Evolutionary conservation across 306 rosid genomes (phyloP).

Genomic region (Cicer cuneatum): DNA sequence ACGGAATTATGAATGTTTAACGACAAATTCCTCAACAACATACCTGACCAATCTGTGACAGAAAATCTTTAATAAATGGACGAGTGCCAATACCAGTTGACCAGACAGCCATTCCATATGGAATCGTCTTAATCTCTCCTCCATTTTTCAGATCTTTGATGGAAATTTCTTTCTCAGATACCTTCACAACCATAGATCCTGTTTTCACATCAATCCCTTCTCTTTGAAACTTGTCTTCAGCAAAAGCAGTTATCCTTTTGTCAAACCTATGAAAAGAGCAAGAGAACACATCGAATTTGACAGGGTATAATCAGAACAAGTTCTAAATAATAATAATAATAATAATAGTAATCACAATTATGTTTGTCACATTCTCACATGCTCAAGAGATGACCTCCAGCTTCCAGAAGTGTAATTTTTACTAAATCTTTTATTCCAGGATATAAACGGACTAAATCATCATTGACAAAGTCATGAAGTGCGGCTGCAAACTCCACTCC

Average conservation of each 20-base stretch:
- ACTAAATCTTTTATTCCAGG: constrained; percentile 76
- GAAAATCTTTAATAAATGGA: constrained; percentile 82
- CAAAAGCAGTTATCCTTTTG: constrained; percentile 91
- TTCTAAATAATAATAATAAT: constrained; percentile 10
- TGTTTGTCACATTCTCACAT: constrained; percentile 62
- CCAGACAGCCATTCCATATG: constrained; percentile 98
- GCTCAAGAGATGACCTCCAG: constrained; percentile 85
- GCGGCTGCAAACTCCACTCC: constrained; percentile 99
- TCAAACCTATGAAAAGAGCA: constrained; percentile 75
- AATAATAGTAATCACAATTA: background rate
- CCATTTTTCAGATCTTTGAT: constrained; percentile 87
- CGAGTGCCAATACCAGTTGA: constrained; percentile 97
- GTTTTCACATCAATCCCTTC: constrained; percentile 90
- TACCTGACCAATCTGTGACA: constrained; percentile 93
- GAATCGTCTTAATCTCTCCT: constrained; percentile 61
- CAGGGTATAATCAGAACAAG: constrained; percentile 17
- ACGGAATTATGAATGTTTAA: constrained; percentile 27
- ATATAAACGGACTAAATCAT: constrained; percentile 76
- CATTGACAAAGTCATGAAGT: constrained; percentile 92
- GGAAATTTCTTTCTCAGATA: constrained; percentile 77
- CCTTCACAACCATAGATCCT: constrained; percentile 95
- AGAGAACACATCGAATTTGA: constrained; percentile 24
- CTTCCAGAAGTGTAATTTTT: constrained; percentile 88
- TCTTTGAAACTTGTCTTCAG: constrained; percentile 83
- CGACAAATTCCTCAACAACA: constrained; percentile 40